Conservation (phyloP, 805 yeast species). For the Ogataea trehaloabstinens region DNA sequence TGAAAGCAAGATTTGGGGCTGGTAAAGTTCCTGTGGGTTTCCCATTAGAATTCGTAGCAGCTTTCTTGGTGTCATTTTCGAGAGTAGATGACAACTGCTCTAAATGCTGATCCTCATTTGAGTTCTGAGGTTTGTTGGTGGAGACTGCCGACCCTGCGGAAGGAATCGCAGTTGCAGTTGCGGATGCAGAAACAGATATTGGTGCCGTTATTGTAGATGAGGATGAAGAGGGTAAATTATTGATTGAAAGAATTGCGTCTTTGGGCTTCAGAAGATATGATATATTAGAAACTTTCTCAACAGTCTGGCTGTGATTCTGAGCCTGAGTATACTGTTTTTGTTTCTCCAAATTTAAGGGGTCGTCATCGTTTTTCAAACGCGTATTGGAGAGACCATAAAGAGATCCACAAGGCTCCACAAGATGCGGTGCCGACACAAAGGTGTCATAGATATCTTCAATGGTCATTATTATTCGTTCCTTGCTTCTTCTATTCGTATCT, state of each 20-base stretch:
- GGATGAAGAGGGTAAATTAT: conserved; percentile 13
- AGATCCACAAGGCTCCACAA: conserved; percentile 68
- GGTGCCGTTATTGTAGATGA: conserved; percentile 19
- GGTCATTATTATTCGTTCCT: conserved; percentile 43
- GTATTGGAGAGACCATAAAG: conserved; percentile 46
- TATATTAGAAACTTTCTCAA: conserved; percentile 24
- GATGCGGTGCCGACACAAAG: conserved; percentile 59
- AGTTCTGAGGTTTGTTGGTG: not conserved
- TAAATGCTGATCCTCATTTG: conserved; percentile 4
- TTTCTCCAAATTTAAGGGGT: conserved; percentile 22
- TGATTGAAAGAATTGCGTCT: conserved; percentile 3
- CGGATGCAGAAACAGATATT: conserved; percentile 9
- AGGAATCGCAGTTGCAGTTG: conserved; percentile 10
- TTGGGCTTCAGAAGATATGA: conserved; percentile 27
- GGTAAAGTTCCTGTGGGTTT: conserved; percentile 8
- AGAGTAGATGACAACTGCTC: not conserved
- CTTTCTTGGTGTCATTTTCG: not conserved
- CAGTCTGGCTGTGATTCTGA: conserved; percentile 8
- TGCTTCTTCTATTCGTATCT: conserved; percentile 8
- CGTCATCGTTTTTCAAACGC: conserved; percentile 58
- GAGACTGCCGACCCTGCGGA: conserved; percentile 6
- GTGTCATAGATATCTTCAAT: conserved; percentile 69
- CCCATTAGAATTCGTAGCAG: conserved; percentile 2
- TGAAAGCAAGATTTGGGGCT: conserved; percentile 25
- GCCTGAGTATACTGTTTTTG: conserved; percentile 11